Evolutionary conservation across 2,329 filamentous ascomycete species (phyloP).

Genomic region (Cytospora schulzeri): DNA sequence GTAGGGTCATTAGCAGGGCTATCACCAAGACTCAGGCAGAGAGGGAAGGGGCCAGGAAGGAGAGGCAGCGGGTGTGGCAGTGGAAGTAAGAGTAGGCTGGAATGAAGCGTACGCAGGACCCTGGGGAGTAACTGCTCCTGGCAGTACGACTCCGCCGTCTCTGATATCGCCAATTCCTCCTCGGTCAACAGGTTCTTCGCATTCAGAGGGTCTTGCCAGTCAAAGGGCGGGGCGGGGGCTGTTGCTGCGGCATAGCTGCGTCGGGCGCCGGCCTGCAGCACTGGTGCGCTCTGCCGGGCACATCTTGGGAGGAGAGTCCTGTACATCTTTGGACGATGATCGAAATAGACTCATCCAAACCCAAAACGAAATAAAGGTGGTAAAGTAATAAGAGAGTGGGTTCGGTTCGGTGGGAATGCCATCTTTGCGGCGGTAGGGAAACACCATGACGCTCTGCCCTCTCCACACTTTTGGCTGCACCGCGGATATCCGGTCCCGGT

Average conservation of each 20-base stretch:
- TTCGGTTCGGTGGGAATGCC: background rate
- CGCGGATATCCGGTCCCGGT: constrained; percentile 16
- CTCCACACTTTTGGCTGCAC: background rate
- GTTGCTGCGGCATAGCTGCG: constrained; percentile 33
- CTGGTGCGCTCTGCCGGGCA: constrained; percentile 17
- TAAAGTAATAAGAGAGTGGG: too few relatives aligned
- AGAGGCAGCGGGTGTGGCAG: background rate
- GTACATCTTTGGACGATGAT: constrained; percentile 21
- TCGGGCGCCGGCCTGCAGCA: constrained; percentile 22
- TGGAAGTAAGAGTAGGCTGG: background rate
- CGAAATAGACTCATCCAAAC: constrained; percentile 12
- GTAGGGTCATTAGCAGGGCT: background rate
- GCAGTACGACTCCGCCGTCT: constrained; percentile 91
- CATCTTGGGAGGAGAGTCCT: constrained; percentile 24
- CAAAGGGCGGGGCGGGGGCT: constrained; percentile 55
- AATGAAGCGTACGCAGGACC: constrained; percentile 69
- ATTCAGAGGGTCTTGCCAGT: constrained; percentile 89
- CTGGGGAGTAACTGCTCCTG: constrained; percentile 85
- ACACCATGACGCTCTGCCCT: background rate
- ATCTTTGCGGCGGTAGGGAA: constrained; percentile 4
- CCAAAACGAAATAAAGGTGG: background rate
- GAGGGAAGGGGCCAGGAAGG: background rate
- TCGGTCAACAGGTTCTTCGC: constrained; percentile 78
- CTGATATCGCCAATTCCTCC: constrained; percentile 85
- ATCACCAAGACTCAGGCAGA: background rate